These are phyloP conservation scores for Calonectria pseudoreteaudii DNA, from an alignment of 2,329 filamentous ascomycete species.

Conservation along the genomic window DNA sequence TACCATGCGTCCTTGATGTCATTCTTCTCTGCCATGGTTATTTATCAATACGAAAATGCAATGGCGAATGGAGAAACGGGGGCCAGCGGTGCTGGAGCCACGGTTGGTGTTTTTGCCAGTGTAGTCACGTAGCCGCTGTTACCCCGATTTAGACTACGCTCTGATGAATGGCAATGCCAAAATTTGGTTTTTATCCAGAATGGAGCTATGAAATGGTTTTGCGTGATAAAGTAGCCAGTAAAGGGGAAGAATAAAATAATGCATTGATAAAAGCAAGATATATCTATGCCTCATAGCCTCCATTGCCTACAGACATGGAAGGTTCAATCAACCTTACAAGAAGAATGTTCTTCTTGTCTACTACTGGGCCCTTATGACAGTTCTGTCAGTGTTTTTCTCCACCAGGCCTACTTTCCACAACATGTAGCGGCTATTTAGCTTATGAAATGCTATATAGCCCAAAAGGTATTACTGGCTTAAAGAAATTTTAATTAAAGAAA, in stretches of 20 bases:
- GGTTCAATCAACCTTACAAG: neutral
- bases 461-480: too few relatives aligned
- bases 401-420: slow-evolving; percentile 14
- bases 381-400: neutral
- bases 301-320: too few relatives aligned
- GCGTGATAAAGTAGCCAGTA: neutral
- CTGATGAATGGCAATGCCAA: neutral
- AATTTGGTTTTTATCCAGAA: neutral
- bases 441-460: slow-evolving; percentile 13
- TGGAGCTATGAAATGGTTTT: too few relatives aligned
- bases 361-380: neutral
- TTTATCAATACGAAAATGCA: neutral
- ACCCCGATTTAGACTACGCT: neutral
- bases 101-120: neutral
- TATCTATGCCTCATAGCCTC: too few relatives aligned
- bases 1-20: neutral
- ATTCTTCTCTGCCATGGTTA: neutral
- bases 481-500: too few relatives aligned
- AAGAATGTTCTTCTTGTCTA: neutral
- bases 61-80: neutral
- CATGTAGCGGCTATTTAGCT: slow-evolving; percentile 8
- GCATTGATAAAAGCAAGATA: too few relatives aligned
- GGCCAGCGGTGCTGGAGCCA: neutral
- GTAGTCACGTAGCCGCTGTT: neutral
- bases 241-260: too few relatives aligned